Evolutionary conservation across 129 eudicot genomes (phyloP), one percentile per base, ranked within the genome.

Genomic region (Centaurea solstitialis): DNA sequence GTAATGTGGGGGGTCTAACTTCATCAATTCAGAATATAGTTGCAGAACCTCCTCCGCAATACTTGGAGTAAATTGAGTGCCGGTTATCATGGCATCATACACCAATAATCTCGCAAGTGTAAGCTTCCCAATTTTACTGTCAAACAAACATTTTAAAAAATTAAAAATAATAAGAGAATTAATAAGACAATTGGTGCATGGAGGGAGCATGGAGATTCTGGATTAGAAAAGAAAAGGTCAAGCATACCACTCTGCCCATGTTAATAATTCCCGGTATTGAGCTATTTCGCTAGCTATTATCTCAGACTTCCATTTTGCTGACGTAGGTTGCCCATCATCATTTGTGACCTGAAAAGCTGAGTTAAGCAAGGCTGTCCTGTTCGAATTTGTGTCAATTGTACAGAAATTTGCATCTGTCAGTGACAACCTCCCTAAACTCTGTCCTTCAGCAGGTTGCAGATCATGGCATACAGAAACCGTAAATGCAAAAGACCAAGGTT

Each of bases 51-150:
- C 98, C 73, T 84, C 90, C 61, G 74, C 82, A 35, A 78, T 53
- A 53, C 70, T 83, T 68, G 45, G 68, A 73, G 81, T 59, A 61
- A 70, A 18, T 68, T 68, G 72, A 73, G 79, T 70, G 13, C 72
- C 61, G 57, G 72, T 41, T 28, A 62, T 65, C 87, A 92, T 82
- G 35, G 88, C 87, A 84, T 88, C 91, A 23, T 78, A 91, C 83
- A 82, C 87, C 92, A 93, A 84, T 73, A 95, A 86, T 89, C 98
- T 93, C 1, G 99, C 99, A 79, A 95, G 94, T 68, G 97, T 92
- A 71, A 91, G 94, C 87, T 91, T 95, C 22, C 94, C 99, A 70
- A 95, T 95, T 91, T 93, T 95, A 84, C 99, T 95, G 76, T 86
- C 78, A 73, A 68, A 69, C 33, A 37, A 71, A 79, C 23, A 33